Evolutionary conservation across 2,329 filamentous ascomycete genomes (phyloP), one percentile per base, ranked within the genome.

Genomic region (Fusarium secorum): DNA sequence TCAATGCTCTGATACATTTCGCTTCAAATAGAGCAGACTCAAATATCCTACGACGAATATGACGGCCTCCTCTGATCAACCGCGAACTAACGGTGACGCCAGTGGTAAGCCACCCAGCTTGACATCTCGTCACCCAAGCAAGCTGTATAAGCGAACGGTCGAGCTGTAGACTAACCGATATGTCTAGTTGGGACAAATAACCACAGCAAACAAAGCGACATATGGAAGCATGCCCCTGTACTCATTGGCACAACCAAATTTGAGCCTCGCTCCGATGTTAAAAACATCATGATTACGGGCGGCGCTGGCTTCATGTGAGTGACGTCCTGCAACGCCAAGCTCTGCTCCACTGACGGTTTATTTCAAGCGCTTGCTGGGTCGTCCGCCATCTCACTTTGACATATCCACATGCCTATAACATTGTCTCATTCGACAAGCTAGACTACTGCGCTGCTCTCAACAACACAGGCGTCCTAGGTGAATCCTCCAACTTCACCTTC

Each of bases 271-370:
- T 83, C 86, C 28, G 89, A 91, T 79, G 89, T 93, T 59, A 91
- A 88, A 80, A 95, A 94, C 77, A 94, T 95, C 75, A 90, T 95
- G 86, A 87, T 96, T 70, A 95, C 93, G 24, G 93, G 93, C 53
- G 93, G 93, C 58, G 93, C 92, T 68, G 93, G 93, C 74, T 96
- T 96, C 84, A 95, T 95, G 92, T 94, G 84, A 80, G 90, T 81
- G 63, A 30, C 28, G 41, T 45, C 60, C 46, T 41, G 20, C 26
- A 26, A 52, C 38, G 56, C 56, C 33, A 66, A 59, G 68, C 46
- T 59, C 56, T 57, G 59, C 63, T 55, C 63, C 64, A 68, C 60
- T 76, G 42, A 74, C 70, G 42, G 53, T 59, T 71, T 76, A 33
- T 55, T 58, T 54, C 45, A 76, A 94, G 92, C 80, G 93, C 91